Evolutionary conservation across 2,329 filamentous ascomycete species (phyloP).

Genomic region (Penicillium janthinellum): DNA sequence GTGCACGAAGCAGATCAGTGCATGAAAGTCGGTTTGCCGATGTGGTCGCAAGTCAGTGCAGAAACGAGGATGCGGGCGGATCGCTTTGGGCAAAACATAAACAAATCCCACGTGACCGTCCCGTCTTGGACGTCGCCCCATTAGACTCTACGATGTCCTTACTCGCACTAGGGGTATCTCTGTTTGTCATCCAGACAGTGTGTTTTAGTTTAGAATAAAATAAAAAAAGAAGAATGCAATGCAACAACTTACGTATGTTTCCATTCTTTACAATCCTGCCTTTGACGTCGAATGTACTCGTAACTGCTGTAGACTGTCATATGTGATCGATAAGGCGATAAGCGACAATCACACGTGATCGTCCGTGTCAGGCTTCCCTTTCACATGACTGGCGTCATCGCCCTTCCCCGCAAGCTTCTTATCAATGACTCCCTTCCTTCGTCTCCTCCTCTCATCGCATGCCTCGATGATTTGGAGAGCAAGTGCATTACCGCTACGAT

Average conservation of each 20-base stretch:
- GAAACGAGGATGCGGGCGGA: slow-evolving; percentile 8
- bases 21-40: slow-evolving; percentile 8
- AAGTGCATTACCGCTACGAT: slow-evolving; percentile 29
- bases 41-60: slow-evolving; percentile 5
- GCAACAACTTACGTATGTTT: too few relatives aligned
- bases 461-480: slow-evolving; percentile 11
- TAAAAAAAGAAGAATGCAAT: too few relatives aligned
- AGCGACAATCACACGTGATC: neutral
- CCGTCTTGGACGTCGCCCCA: neutral
- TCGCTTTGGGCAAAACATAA: slow-evolving; percentile 26
- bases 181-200: too few relatives aligned
- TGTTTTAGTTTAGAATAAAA: too few relatives aligned
- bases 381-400: slow-evolving; percentile 27
- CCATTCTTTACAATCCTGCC: too few relatives aligned
- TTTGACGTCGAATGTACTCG: neutral
- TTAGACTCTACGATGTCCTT: too few relatives aligned
- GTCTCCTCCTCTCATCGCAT: slow-evolving; percentile 6
- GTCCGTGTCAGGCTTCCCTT: slow-evolving; percentile 15
- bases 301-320: neutral
- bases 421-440: slow-evolving; percentile 9
- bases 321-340: neutral
- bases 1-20: slow-evolving; percentile 6
- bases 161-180: too few relatives aligned
- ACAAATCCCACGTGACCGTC: slow-evolving; percentile 27
- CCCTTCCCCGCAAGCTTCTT: slow-evolving; percentile 7